Percentiles rank a stretch among this genome's conserved stretches.
These are phyloP conservation scores for Podospora australis DNA, from an alignment of 495 filamentous ascomycete genomes.

Conservation along the genomic window DNA sequence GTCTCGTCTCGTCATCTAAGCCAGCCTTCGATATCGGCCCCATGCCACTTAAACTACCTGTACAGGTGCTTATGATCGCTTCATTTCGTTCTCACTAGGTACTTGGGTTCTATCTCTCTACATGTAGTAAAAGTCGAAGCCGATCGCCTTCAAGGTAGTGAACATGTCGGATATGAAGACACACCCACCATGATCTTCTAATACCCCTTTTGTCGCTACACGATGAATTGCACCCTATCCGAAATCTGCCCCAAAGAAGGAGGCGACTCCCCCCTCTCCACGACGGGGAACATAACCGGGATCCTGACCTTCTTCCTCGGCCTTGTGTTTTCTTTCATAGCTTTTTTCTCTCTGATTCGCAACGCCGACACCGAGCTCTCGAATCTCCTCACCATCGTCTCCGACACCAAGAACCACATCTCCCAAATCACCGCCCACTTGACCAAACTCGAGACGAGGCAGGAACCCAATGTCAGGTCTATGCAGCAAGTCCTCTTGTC, in stretches of 20 bases:
- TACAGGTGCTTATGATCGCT: too few species aligned
- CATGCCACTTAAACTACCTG: too few species aligned
- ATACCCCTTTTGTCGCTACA: background rate
- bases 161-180: background rate
- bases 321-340: background rate
- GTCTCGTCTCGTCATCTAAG: too few species aligned
- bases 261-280: constrained; percentile 2
- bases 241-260: background rate
- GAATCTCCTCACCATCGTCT: background rate
- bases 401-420: background rate
- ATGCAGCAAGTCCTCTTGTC: background rate
- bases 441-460: background rate
- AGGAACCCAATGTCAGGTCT: background rate
- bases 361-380: constrained; percentile 4
- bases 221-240: background rate
- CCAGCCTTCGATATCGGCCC: too few species aligned
- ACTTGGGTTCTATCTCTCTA: too few species aligned
- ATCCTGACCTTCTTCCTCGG: constrained; percentile 3
- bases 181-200: too few species aligned
- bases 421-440: background rate
- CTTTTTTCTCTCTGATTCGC: constrained; percentile 1
- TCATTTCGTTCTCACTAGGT: too few species aligned
- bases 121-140: too few species aligned
- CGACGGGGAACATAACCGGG: constrained; percentile 3
- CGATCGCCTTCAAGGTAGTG: background rate